Percentiles rank a stretch among this genome's conserved stretches.
Conservation (phyloP, 805 yeast genomes). For the Ogataea wickerhamii region DNA sequence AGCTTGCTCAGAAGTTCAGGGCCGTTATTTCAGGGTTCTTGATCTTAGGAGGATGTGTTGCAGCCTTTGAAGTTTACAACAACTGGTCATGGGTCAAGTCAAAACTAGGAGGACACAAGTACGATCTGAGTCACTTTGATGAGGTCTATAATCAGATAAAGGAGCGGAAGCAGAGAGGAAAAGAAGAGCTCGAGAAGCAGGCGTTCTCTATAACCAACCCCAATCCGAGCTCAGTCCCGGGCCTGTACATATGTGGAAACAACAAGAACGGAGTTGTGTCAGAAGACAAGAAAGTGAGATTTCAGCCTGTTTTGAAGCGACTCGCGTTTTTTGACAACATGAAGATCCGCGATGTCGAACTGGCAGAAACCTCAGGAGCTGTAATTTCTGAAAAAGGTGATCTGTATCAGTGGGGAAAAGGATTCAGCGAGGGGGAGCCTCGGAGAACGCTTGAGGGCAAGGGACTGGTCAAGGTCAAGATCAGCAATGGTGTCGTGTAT, state of each 20-base stretch:
- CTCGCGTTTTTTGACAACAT: conserved; percentile 60
- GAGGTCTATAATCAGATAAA: conserved; percentile 35
- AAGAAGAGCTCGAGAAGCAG: conserved; percentile 16
- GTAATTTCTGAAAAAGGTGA: conserved; percentile 71
- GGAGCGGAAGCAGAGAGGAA: conserved; percentile 19
- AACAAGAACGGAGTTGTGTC: conserved; percentile 38
- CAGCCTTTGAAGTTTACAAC: conserved; percentile 37
- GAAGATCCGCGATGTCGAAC: conserved; percentile 51
- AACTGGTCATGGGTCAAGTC: conserved; percentile 41
- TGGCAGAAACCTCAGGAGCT: conserved; percentile 46
- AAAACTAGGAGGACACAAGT: conserved; percentile 30
- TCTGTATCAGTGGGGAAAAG: conserved; percentile 67
- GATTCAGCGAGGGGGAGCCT: conserved; percentile 26
- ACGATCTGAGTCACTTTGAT: conserved; percentile 35
- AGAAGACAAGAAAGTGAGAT: conserved; percentile 24
- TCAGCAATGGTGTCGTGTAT: conserved; percentile 55
- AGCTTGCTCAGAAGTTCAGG: conserved; percentile 41
- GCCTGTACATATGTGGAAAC: conserved; percentile 64
- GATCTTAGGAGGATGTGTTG: conserved; percentile 37
- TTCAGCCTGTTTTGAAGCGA: conserved; percentile 54
- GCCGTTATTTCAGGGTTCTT: conserved; percentile 42
- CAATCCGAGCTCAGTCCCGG: conserved; percentile 44
- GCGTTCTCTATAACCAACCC: conserved; percentile 31
- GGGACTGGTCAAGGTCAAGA: conserved; percentile 39
- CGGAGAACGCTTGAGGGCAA: conserved; percentile 44